Evolutionary conservation across 164 flowering plant species (phyloP), one percentile per base, ranked within the genome.

Genomic region (Vitis labrusca): DNA sequence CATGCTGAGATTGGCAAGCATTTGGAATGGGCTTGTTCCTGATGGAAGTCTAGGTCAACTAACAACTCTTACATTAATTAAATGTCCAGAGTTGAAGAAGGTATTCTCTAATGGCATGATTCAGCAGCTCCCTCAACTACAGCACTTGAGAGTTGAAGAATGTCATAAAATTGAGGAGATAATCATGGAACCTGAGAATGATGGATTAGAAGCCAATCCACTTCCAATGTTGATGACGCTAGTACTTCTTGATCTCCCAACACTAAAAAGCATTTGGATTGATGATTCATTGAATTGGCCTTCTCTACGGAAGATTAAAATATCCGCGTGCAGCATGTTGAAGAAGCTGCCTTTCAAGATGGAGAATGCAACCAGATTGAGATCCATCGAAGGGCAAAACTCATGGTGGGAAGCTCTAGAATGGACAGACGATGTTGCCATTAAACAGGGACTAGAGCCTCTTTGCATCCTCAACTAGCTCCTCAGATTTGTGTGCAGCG

Each of bases 341-440:
- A 4, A 3, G 17, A 27, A 10, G 13, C 49, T 75, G 32, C 69
- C 70, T 10, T 70, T 75, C 30, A 49, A 15, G 29, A 54, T 15
- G 1, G 2, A 56, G 3, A 75, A 70, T 53, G 70, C 78, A 13
- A 4, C 9, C 10, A 44, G 10, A 17, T 29, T 75, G 67, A 56
- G 27, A 47, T 9, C 9, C 12, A 75, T 70, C 32, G 50, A 27
- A 61, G 53, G 62, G 15, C 29, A 60, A 10, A 27, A 65, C 55
- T 14, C 49, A n/a, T 75, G 78, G 78, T 75, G 78, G 78, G 27
- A 16, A 17, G 44, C 65, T 8, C 17, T 74, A 51, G 2, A 10
- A 11, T 65, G 63, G 69, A 17, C 49, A 14, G 48, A 64, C 0
- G 52, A 17, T 9, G 69, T 12, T 29, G 51, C 27, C 27, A 23